Base-by-base conservation (phyloP, 1,139 yeast species). In the Yamadazyma triangularis region DNA sequence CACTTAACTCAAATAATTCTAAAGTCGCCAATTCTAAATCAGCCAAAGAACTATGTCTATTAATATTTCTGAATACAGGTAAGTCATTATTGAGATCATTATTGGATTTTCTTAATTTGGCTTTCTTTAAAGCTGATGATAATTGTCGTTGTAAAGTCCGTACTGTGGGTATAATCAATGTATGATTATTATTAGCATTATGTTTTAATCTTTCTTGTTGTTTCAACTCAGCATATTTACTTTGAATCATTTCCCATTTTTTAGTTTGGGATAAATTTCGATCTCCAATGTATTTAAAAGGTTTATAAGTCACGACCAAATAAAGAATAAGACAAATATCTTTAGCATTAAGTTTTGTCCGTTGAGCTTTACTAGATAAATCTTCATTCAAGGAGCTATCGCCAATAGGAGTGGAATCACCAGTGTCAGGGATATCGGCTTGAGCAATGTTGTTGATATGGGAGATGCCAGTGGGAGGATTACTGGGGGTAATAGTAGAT, bases 281-380 rank as follows among this genome's bases (percentile, higher is more conserved):
- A 36, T 61, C 61, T 2, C 69, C 69, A 22, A 61, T 52, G 33
- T 60, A 61, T 34, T 61, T 61, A 41, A 62, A 62, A 4, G 69
- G 69, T 34, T 59, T 60, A 15, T 60, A 48, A 16, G 51, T 44
- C 11, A 56, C 48, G 9, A 60, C 60, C 25, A 61, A 45, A 32
- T 48, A 58, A 11, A 61, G 44, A 6, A 62, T 58, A 12, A 61
- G 41, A 33, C 47, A 47, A 11, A 61, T 54, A 34, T 62, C 68
- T 25, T 47, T 46, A 11, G 42, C 31, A 2, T 60, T 50, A 21
- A 62, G 41, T 38, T 60, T 61, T 2, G 60, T 47, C 25, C 67
- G 32, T 14, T 43, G 40, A 25, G 28, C 35, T 7, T 33, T 31
- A 16, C 10, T 15, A 4, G 15, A 19, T 10, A 10, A 8, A 22